A percentile compares a stretch with the other conserved stretches of the same genome.
Evolutionary conservation across 129 eudicot species (phyloP).

Genomic region (Centella asiatica): DNA sequence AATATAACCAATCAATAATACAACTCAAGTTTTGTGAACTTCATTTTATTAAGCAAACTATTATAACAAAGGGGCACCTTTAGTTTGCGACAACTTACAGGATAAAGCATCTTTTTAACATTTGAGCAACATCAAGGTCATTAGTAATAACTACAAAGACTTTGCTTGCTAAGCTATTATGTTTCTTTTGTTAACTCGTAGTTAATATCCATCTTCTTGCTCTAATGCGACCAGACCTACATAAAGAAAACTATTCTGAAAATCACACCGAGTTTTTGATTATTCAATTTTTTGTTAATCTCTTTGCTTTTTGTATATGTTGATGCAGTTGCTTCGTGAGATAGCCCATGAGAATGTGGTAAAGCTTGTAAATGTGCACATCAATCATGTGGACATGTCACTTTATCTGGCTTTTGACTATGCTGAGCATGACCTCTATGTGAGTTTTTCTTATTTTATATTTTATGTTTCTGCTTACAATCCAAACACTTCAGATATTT

Average conservation of each 20-base stretch:
- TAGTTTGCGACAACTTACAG: not conserved
- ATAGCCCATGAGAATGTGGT: conserved; percentile 85
- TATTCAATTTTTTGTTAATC: not conserved
- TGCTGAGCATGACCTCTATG: conserved; percentile 96
- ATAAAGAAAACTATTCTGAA: too few relatives aligned
- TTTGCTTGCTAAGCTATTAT: not conserved
- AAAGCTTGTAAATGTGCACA: conserved; percentile 95
- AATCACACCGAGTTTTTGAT: not conserved
- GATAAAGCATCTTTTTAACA: not conserved
- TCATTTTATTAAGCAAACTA: not conserved
- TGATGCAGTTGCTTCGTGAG: conserved; percentile 89
- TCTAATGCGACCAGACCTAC: not conserved
- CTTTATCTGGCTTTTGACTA: conserved; percentile 95
- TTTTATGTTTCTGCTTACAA: not conserved
- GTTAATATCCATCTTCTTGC: not conserved
- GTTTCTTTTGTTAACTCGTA: not conserved
- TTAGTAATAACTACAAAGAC: not conserved
- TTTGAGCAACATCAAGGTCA: not conserved
- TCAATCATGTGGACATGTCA: conserved; percentile 92
- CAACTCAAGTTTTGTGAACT: not conserved
- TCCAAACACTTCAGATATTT: not conserved
- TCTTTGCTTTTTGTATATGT: conserved; percentile 4
- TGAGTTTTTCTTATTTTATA: conserved; percentile 15
- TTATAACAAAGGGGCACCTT: not conserved
- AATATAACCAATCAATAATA: too few relatives aligned